These are phyloP conservation scores for Fusarium beomiforme DNA, from an alignment of 2,329 filamentous ascomycete species.

Conservation along the genomic window DNA sequence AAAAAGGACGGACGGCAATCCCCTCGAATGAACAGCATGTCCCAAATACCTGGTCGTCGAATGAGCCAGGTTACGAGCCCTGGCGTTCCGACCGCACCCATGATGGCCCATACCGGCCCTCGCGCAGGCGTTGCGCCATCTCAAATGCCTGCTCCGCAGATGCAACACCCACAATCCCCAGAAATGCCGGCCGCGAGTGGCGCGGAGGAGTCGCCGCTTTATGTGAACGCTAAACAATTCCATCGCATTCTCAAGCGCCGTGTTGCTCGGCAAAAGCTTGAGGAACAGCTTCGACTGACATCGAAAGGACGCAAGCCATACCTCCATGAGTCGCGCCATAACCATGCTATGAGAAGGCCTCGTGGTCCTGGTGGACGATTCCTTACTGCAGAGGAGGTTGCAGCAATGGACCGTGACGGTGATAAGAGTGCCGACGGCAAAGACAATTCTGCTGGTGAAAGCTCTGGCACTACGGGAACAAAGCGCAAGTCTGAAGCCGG, in stretches of 20 bases:
- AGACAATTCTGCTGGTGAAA: constrained; percentile 41
- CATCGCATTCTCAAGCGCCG: constrained; percentile 95
- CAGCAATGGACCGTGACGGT: constrained; percentile 78
- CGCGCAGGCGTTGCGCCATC: constrained; percentile 65
- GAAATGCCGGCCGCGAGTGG: constrained; percentile 77
- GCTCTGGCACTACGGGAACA: constrained; percentile 52
- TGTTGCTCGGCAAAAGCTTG: constrained; percentile 90
- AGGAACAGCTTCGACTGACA: constrained; percentile 90
- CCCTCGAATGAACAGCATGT: constrained; percentile 74
- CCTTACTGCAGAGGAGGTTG: constrained; percentile 94
- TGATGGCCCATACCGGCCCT: constrained; percentile 74
- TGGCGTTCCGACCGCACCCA: constrained; percentile 75
- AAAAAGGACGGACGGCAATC: constrained; percentile 79
- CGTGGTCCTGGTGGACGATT: constrained; percentile 95
- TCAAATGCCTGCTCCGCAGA: constrained; percentile 70
- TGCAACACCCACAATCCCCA: constrained; percentile 78
- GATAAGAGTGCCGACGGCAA: constrained; percentile 58
- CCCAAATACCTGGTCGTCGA: constrained; percentile 70
- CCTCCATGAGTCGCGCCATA: constrained; percentile 95
- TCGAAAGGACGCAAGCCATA: constrained; percentile 97
- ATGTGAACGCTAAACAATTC: constrained; percentile 99
- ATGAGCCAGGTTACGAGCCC: constrained; percentile 84
- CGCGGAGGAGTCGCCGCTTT: constrained; percentile 91
- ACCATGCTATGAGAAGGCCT: constrained; percentile 96
- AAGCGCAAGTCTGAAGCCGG: constrained; percentile 70